These are phyloP conservation scores for Dendrothele bispora DNA, from an alignment of 768 basidiomycete genomes.

Conservation along the genomic window DNA sequence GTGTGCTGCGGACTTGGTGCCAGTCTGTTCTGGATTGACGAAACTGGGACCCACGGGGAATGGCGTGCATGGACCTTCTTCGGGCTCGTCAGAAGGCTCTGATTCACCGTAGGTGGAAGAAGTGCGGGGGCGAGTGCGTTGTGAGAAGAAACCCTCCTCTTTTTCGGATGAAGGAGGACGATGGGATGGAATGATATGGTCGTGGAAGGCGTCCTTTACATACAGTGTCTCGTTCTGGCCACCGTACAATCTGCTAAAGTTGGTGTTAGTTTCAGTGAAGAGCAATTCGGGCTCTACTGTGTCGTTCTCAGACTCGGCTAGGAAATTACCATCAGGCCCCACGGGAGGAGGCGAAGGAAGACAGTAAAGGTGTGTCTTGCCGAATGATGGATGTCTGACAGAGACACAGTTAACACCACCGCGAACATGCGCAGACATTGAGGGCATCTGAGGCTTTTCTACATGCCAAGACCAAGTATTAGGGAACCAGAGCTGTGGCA, in stretches of 20 bases:
- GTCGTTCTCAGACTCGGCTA: constrained; percentile 63
- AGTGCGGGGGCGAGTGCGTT: constrained; percentile 48
- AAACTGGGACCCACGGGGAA: constrained; percentile 56
- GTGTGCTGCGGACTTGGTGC: constrained; percentile 93
- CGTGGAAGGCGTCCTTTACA: constrained; percentile 98
- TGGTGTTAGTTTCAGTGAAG: constrained; percentile 98
- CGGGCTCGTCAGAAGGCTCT: constrained; percentile 34
- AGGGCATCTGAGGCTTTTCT: constrained; percentile 66
- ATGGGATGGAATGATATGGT: constrained; percentile 90
- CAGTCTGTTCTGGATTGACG: constrained; percentile 82
- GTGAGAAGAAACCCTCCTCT: constrained; percentile 45
- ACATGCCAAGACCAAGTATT: constrained; percentile 97
- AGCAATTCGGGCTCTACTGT: constrained; percentile 80
- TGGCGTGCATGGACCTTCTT: constrained; percentile 61
- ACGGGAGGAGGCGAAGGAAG: constrained; percentile 92
- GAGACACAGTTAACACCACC: constrained; percentile 62
- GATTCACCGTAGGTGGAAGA: constrained; percentile 43
- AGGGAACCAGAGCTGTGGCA: constrained; percentile 96
- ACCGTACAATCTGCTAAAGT: constrained; percentile 88
- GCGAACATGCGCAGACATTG: constrained; percentile 51
- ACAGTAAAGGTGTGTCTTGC: constrained; percentile 82
- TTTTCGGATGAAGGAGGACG: constrained; percentile 57
- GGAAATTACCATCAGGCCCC: constrained; percentile 62
- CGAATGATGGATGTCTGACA: constrained; percentile 72
- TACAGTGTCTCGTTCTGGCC: constrained; percentile 80